Evolutionary conservation across 768 basidiomycete genomes (phyloP).

Genomic region (Phanerochaete carnosa): DNA sequence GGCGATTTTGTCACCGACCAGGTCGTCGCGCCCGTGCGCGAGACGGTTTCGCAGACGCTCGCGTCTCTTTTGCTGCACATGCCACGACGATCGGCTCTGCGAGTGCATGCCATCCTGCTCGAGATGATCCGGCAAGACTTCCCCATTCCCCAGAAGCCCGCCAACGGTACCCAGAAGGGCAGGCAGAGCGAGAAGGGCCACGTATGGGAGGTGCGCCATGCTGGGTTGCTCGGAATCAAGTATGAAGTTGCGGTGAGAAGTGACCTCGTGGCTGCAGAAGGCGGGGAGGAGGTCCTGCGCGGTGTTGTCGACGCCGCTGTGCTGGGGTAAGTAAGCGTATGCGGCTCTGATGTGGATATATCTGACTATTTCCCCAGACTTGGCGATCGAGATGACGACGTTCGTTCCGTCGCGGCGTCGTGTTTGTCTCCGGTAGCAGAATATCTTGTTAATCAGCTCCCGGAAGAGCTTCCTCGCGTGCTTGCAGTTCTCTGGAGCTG

Average conservation of each 20-base stretch:
- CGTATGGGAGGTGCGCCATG: constrained; percentile 96
- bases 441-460: constrained; percentile 73
- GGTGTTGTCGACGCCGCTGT: constrained; percentile 90
- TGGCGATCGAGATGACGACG: constrained; percentile 91
- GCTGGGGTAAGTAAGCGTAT: constrained; percentile 61
- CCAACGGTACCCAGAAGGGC: constrained; percentile 16
- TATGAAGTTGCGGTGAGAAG: constrained; percentile 94
- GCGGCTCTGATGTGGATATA: neutral
- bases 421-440: constrained; percentile 87
- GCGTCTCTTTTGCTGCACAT: constrained; percentile 88
- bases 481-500: constrained; percentile 89
- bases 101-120: constrained; percentile 80
- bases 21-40: constrained; percentile 95
- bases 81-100: constrained; percentile 72
- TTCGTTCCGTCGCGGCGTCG: constrained; percentile 90
- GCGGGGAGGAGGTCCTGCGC: constrained; percentile 57
- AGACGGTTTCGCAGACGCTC: constrained; percentile 92
- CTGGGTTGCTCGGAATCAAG: constrained; percentile 95
- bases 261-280: constrained; percentile 61
- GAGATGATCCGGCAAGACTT: constrained; percentile 95
- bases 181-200: constrained; percentile 45
- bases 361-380: constrained; percentile 50
- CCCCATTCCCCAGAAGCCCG: constrained; percentile 37
- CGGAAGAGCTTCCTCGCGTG: constrained; percentile 67
- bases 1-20: constrained; percentile 97